Evolutionary conservation across 169 alveolate species (phyloP), one percentile per base, ranked within the genome.

Genomic region (Eimeria falciformis): DNA sequence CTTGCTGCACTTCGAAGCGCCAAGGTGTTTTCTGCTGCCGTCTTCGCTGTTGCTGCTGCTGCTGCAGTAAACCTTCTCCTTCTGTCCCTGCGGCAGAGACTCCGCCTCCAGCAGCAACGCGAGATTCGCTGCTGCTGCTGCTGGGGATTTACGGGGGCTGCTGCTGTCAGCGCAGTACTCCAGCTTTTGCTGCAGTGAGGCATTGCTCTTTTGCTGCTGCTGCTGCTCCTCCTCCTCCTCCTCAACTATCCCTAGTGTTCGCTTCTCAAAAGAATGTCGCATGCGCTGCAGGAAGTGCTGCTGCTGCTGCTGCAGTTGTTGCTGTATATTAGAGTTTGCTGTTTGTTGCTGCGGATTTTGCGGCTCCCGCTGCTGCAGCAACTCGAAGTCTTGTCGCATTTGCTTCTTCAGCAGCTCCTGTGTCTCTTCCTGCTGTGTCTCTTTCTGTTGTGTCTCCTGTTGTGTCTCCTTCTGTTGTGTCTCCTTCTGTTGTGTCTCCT

Each of bases 391-490:
- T 14, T 14, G 17, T 62, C 14, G 83, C 53, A 17, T 37, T 27
- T 37, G 21, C 56, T 14, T 27, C 83, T 71, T 27, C 62, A 33
- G 62, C 53, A 33, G 56, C 27, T 9, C 47, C 83, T 71, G 83
- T n/a, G n/a, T n/a, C n/a, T n/a, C n/a, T n/a, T n/a, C n/a, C 62
- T 50, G 62, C 62, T n/a, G n/a, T n/a, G n/a, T n/a, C n/a, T n/a
- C 62, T 50, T 50, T 50, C n/a, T 11, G 62, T 7, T 50, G 62
- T 50, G 14, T 50, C 62, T 50, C 62, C 14, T 50, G 7, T 14
- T 50, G 62, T 50, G 62, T 50, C n/a, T 50, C n/a, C 62, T 7
- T 50, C n/a, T 50, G 62, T 50, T 50, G 62, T 50, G 62, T 50
- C 62, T 50, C n/a, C 62, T 7, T 14, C 7, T 50, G 62, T 50